Base-by-base conservation (phyloP, 139 green algal species). In the Pseudopediastrum boryanum region DNA sequence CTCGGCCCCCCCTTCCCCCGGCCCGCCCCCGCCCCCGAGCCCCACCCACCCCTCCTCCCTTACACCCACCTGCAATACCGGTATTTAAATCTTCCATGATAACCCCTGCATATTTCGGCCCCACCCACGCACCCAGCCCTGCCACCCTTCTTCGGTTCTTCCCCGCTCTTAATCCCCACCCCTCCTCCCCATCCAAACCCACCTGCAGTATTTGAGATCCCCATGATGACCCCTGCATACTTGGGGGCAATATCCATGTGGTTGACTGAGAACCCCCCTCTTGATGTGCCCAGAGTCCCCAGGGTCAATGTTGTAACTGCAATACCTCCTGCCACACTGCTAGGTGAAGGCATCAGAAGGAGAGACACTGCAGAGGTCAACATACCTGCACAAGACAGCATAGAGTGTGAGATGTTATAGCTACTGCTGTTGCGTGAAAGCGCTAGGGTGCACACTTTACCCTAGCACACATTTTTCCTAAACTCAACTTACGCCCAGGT, bases 181-280 rank as follows among this genome's bases (percentile, higher is more conserved):
- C 12, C 56, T 12, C 56, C 56, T 39, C n/a, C n/a, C 56, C 13
- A 21, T 19, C 48, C 65, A 21, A 9, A 46, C 85, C 65, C 71
- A 88, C 85, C 85, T 75, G 93, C 93, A 1, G 93, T 96, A 81
- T 97, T 97, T 36, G 87, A 94, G 23, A 97, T 90, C 38, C 93
- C 93, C 96, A 99, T 99, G 42, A 99, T 81, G 23, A 98, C 79
- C 44, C 96, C 96, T 3, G 96, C 96, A 75, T 96, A 96, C 48
- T 90, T 86, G 23, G 96, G 96, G 19, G 96, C 96, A 16, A 99
- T 98, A 86, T 99, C 96, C 94, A 98, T 97, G 87, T 97, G 94
- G 84, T 97, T 98, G 0, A 99, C 96, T 0, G 80, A 88, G 85
- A 99, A 99, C 21, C 96, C 96, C n/a, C 95, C 96, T 16, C 96